Conservation (phyloP, 1,139 yeast species). For the Yamadazyma diddensiae region DNA sequence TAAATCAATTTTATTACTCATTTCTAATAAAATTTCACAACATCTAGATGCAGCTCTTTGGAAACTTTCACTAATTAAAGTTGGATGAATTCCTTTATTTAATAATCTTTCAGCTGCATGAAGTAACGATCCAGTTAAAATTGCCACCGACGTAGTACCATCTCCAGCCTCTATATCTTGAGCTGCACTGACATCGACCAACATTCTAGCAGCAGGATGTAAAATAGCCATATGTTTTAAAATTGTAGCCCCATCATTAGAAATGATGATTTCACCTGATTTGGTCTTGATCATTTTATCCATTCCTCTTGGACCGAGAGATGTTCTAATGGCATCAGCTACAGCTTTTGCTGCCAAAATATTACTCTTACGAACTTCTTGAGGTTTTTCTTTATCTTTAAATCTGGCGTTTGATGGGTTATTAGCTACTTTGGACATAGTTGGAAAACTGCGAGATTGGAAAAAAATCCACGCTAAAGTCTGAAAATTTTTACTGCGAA, state of each 20-base stretch:
- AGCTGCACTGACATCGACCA: conserved; percentile 95
- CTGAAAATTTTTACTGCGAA: conserved; percentile 1
- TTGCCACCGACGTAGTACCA: conserved; percentile 97
- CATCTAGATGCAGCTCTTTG: conserved; percentile 89
- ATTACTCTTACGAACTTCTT: conserved; percentile 91
- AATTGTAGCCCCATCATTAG: conserved; percentile 98
- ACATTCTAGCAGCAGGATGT: conserved; percentile 98
- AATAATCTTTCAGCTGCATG: conserved; percentile 93
- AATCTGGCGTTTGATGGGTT: conserved; percentile 83
- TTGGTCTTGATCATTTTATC: conserved; percentile 98
- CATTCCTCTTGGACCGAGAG: conserved; percentile 98
- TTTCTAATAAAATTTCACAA: conserved; percentile 78
- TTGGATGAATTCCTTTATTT: conserved; percentile 92
- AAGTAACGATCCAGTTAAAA: conserved; percentile 86
- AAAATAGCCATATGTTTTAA: conserved; percentile 95
- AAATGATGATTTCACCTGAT: conserved; percentile 86
- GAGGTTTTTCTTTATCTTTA: conserved; percentile 94
- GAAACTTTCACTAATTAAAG: conserved; percentile 90
- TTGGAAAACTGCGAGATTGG: conserved; percentile 2
- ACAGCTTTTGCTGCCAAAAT: conserved; percentile 96
- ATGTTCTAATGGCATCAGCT: conserved; percentile 96
- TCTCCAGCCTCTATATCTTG: conserved; percentile 99
- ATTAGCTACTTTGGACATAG: conserved; percentile 19
- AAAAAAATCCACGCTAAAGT: background rate
- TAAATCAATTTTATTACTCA: conserved; percentile 76